Base-by-base conservation (phyloP, 495 filamentous ascomycete species). In the Rusavskia elegans region DNA sequence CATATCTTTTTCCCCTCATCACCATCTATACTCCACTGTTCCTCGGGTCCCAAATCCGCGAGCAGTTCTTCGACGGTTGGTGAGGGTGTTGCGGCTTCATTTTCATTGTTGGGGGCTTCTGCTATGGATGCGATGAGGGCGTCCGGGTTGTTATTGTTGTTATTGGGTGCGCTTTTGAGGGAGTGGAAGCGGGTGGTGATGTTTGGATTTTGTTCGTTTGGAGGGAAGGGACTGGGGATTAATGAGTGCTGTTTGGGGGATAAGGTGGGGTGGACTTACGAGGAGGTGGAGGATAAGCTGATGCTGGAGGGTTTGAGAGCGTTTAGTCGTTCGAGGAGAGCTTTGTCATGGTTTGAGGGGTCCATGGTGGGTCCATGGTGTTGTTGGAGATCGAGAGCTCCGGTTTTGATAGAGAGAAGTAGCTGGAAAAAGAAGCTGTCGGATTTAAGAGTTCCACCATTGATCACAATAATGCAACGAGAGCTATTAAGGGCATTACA, bases 231-330 rank as follows among this genome's bases (percentile, higher is more conserved):
- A 27, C 25, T 52, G 53, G 23, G 54, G 45, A 23, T n/a, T 48
- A 17, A n/a, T 13, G 56, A 39, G n/a, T 17, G 27, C 8, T n/a
- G n/a, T n/a, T n/a, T 48, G 32, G 17, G 49, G 35, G 29, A 39
- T 42, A 25, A 5, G 30, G 46, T 49, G 48, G 57, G 45, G 32
- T 14, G 20, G 35, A 14, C 39, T n/a, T n/a, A 36, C 2, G 54
- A n/a, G 29, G 38, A 27, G 5, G 20, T 20, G 35, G 36, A 37
- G 7, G 29, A 10, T 16, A 48, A 50, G 45, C 13, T 38, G 45
- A 68, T 59, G 27, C 20, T 62, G n/a, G 67, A 67, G 42, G 60
- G 59, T 48, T 64, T 66, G 29, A 70, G 60, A 2, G 67, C 66
- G 49, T 70, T 70, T 37, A 70, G 51, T 17, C 67, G 60, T 21